Evolutionary conservation across 2,329 filamentous ascomycete genomes (phyloP), one percentile per base, ranked within the genome.

Genomic region (Mollisiaceae sp.): DNA sequence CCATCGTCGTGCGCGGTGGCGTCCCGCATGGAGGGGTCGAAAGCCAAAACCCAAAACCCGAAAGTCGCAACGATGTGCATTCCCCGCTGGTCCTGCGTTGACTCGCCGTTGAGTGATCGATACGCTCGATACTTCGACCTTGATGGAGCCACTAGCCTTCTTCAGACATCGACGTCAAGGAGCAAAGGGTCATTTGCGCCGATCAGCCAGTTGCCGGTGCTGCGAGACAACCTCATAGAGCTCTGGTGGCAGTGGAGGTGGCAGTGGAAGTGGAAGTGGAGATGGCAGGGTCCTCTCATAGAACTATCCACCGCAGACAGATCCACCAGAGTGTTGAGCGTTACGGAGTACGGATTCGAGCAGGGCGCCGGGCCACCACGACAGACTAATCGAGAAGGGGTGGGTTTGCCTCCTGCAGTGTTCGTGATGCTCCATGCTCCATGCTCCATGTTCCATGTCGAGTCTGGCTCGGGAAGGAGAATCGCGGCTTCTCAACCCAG

Each of bases 321-420:
- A 55, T 56, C 59, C 59, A 61, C 59, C 12, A 32, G 22, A n/a
- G 36, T 32, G 47, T 41, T 6, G 20, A 47, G 27, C 20, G 59
- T 55, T 43, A 55, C n/a, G 43, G 45, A 32, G 43, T 43, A 55
- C n/a, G 43, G 45, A 32, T 41, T 56, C 52, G 36, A 62, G 60
- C 24, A 32, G 4, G 39, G 45, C 50, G 27, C 20, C 15, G 60
- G 27, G 15, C 47, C 57, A 47, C 57, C 38, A 43, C n/a, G 27
- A 41, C 24, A 12, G 8, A 43, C 47, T 45, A 62, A 56, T 32
- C 45, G 2, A 15, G 27, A 32, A 32, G 3, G 6, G 27, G 2
- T 39, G 12, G n/a, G 24, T 22, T 22, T 39, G 35, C 20, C 20
- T 12, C 9, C 35, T 57, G 55, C 20, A 8, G 15, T 56, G 14